Evolutionary conservation across 495 filamentous ascomycete species (phyloP).

Genomic region (Lepraria neglecta): DNA sequence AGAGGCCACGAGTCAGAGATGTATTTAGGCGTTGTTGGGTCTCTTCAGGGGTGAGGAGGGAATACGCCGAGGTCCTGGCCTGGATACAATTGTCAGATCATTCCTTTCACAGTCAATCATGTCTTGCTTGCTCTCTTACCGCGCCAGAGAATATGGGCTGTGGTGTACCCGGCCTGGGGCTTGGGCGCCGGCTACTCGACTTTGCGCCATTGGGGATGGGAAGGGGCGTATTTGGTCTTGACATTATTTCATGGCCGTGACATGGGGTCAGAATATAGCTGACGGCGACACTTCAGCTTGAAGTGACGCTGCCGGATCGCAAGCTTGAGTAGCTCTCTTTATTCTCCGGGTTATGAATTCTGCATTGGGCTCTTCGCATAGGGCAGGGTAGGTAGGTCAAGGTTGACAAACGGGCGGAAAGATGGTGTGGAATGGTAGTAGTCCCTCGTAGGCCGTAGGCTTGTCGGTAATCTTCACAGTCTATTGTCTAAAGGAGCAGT

Average conservation of each 20-base stretch:
- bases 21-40: slow-evolving; percentile 72
- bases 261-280: slow-evolving; percentile 4
- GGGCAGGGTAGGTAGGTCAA: not conserved
- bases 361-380: not conserved
- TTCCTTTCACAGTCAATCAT: not conserved
- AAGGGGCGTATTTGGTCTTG: slow-evolving; percentile 51
- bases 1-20: slow-evolving; percentile 74
- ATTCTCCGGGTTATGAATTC: not conserved
- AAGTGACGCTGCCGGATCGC: slow-evolving; percentile 17
- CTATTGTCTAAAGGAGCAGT: too few species aligned
- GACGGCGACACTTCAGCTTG: slow-evolving; percentile 17
- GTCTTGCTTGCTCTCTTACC: slow-evolving; percentile 15
- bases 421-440: not conserved
- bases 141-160: slow-evolving; percentile 30
- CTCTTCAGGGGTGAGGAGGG: slow-evolving; percentile 63
- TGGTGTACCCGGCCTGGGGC: slow-evolving; percentile 36
- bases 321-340: not conserved
- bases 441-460: too few species aligned
- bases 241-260: slow-evolving; percentile 38
- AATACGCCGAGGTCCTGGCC: slow-evolving; percentile 55
- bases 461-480: too few species aligned
- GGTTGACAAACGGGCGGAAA: not conserved
- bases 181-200: slow-evolving; percentile 34
- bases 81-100: slow-evolving; percentile 27
- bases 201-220: slow-evolving; percentile 48